Conservation (phyloP, 2,329 filamentous ascomycete species). For the Scytalidium lignicola region DNA sequence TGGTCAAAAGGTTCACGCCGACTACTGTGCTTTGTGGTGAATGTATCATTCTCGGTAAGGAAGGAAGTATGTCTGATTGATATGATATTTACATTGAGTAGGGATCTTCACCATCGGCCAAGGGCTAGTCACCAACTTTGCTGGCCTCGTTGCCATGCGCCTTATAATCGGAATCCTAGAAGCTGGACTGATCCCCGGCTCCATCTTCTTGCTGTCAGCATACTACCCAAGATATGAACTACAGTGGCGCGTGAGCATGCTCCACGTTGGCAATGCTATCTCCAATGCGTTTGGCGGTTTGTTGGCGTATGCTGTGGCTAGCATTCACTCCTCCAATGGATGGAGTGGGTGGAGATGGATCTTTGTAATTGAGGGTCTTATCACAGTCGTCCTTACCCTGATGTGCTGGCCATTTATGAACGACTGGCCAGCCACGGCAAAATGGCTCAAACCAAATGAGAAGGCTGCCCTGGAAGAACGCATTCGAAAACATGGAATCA, state of each 20-base stretch:
- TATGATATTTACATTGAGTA: background rate
- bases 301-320: conserved; percentile 20
- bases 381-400: conserved; percentile 17
- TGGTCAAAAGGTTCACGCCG: conserved; percentile 2
- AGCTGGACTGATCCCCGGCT: conserved; percentile 33
- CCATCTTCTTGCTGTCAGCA: conserved; percentile 31
- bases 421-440: conserved; percentile 42
- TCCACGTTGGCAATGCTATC: conserved; percentile 25
- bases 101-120: conserved; percentile 34
- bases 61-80: background rate
- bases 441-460: conserved; percentile 40
- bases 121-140: conserved; percentile 27
- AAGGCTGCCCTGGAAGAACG: conserved; percentile 29
- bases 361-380: conserved; percentile 30
- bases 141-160: conserved; percentile 26
- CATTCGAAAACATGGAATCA: conserved; percentile 23
- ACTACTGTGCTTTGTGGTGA: conserved; percentile 2
- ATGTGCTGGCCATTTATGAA: conserved; percentile 36
- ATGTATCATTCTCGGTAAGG: conserved; percentile 5
- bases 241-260: conserved; percentile 30
- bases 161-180: conserved; percentile 34
- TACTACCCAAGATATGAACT: conserved; percentile 31
- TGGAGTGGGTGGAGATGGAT: conserved; percentile 26
- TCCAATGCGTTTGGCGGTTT: conserved; percentile 2
- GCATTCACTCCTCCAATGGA: conserved; percentile 16